Conservation (phyloP, 495 filamentous ascomycete species). For the Lentithecium fluviatile region DNA sequence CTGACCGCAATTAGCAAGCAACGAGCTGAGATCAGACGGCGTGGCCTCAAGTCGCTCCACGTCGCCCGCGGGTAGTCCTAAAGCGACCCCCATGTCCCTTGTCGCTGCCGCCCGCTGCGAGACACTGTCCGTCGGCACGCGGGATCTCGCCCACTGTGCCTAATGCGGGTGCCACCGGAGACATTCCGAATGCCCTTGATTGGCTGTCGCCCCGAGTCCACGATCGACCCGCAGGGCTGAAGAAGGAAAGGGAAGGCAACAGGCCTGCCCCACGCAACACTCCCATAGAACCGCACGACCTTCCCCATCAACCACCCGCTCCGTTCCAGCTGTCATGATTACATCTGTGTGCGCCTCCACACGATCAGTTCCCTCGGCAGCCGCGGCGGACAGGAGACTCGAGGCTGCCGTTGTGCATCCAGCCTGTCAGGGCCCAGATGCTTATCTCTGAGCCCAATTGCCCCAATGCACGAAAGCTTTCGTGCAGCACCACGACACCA, state of each 20-base stretch:
- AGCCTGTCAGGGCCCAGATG: slow-evolving; percentile 17
- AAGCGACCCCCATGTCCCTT: too few species aligned
- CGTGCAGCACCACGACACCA: slow-evolving; percentile 19
- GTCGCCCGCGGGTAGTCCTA: too few species aligned
- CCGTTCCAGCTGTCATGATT: neutral
- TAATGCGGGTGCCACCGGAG: neutral
- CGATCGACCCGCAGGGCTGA: slow-evolving; percentile 16
- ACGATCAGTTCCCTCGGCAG: neutral
- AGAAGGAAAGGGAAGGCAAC: neutral
- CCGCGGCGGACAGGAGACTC: neutral
- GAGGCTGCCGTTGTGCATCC: neutral
- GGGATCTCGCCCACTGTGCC: neutral
- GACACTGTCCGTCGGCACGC: neutral
- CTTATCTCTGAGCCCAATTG: slow-evolving; percentile 28
- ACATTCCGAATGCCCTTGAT: slow-evolving; percentile 6
- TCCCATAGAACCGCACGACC: neutral
- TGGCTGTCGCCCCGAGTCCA: neutral
- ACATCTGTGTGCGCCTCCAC: neutral
- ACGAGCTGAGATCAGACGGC: too few species aligned
- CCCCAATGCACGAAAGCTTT: slow-evolving; percentile 6
- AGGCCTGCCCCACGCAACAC: neutral
- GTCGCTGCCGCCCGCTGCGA: too few species aligned
- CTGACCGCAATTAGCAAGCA: too few species aligned
- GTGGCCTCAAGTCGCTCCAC: too few species aligned
- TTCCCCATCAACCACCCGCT: neutral